Evolutionary conservation across 148 eudicot genomes (phyloP), one percentile per base, ranked within the genome.

Genomic region (Pouteria glomerata): DNA sequence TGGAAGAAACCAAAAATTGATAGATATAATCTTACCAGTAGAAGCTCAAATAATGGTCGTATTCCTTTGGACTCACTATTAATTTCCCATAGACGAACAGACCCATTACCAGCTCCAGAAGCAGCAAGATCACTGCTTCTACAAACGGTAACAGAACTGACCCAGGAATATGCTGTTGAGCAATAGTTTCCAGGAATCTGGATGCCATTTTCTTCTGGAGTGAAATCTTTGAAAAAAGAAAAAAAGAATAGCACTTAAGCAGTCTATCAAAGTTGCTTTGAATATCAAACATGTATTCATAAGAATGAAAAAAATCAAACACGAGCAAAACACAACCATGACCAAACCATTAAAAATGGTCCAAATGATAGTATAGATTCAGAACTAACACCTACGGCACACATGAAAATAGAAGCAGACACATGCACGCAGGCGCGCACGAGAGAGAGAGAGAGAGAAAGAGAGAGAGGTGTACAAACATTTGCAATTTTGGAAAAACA

Each of bases 41-140:
- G 87, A 51, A 92, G 83, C 73, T 89, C 89, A 81, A 88, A 96
- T 60, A 96, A 77, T 30, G 99, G 96, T 47, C 66, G 76, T 30
- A 96, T 65, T 77, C 88, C 90, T 79, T 85, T 92, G 73, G 83
- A 77, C 57, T 96, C 99, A 66, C 61, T 87, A 72, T 90, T 89
- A 77, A 96, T 87, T 68, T 74, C 84, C 99, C 99, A 96, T 61
- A 92, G 79, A 48, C 87, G 90, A 77, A 92, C 81, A 72, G 53
- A 80, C 29, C 97, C 97, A 77, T 90, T 92, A 52, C 96, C 99
- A 68, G 99, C 97, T 76, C 97, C 99, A 13, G 99, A 96, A 68
- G 96, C 96, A 68, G 99, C 97, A 66, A 92, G 87, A 81, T 96
- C 99, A 70, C 99, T 96, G 77, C 79, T 87, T 77, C 90, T 82